Percentiles rank a stretch among this genome's conserved stretches.
phyloP scores from a whole-genome alignment of 805 yeast genomes.

The Yarrowia sp. region DNA sequence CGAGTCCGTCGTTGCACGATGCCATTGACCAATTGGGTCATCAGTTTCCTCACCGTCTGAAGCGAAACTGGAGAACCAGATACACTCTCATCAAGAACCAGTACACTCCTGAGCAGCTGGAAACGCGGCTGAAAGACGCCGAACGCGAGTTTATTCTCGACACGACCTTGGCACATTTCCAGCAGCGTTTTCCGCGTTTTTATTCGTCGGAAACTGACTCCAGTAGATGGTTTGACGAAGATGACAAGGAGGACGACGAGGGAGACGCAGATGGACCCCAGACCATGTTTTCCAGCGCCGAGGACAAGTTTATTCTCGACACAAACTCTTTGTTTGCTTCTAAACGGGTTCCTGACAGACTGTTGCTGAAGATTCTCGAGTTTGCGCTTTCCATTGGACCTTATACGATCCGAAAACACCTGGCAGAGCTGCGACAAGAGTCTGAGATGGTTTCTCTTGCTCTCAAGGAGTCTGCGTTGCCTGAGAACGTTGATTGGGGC shows the following conservation, averaged over 20 bases:
- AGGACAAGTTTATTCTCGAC: slow-evolving; percentile 14
- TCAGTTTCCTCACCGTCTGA: slow-evolving; percentile 3
- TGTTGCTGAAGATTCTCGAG: slow-evolving; percentile 6
- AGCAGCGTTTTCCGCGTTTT: background rate
- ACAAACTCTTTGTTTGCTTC: background rate
- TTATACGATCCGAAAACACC: slow-evolving; percentile 3
- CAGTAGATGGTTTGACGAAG: background rate
- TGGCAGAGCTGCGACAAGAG: slow-evolving; percentile 8
- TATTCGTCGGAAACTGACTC: background rate
- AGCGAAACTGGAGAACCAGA: background rate
- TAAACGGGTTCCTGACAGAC: background rate
- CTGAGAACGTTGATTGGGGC: background rate
- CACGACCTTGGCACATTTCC: background rate
- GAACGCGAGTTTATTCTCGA: background rate
- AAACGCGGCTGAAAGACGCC: background rate
- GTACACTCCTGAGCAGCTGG: slow-evolving; percentile 2
- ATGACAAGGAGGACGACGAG: slow-evolving; percentile 17
- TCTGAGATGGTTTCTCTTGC: slow-evolving; percentile 10
- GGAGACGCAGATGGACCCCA: slow-evolving; percentile 19
- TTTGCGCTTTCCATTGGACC: background rate
- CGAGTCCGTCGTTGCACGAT: slow-evolving; percentile 3
- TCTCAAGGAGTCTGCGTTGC: background rate
- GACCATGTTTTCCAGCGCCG: background rate
- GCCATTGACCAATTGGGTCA: slow-evolving; percentile 9
- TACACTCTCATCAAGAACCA: slow-evolving; percentile 3